Evolutionary conservation across 75 land plant genomes (phyloP).

Genomic region (Larix kaempferi): DNA sequence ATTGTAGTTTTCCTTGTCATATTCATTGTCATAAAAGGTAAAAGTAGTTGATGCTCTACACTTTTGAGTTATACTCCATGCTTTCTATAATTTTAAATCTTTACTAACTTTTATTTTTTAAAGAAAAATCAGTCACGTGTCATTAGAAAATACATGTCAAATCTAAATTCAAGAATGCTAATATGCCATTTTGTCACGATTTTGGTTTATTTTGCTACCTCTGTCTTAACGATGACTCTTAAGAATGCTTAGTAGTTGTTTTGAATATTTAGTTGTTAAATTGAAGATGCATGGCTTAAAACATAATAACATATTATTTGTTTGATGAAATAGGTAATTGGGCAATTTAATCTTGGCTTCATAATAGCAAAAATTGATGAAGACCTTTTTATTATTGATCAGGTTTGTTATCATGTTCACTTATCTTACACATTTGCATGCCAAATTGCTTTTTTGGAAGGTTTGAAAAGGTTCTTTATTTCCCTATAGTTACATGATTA

Average conservation of each 20-base stretch:
- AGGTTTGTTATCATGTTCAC: conserved; percentile 44
- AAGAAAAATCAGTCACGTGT: neutral
- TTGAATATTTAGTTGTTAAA: neutral
- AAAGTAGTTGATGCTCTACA: neutral
- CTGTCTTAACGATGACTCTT: neutral
- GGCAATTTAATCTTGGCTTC: conserved; percentile 97
- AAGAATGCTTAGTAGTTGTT: neutral
- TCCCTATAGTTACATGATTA: neutral
- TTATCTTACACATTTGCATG: neutral
- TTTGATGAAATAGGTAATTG: conserved; percentile 60
- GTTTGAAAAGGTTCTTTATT: neutral
- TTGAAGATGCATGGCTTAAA: neutral
- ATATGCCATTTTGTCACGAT: neutral
- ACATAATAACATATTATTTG: neutral
- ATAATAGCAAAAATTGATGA: conserved; percentile 79
- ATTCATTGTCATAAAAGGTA: neutral
- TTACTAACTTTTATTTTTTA: neutral
- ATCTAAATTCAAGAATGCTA: neutral
- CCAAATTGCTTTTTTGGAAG: neutral
- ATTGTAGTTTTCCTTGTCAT: neutral
- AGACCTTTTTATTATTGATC: conserved; percentile 92
- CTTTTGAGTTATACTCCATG: neutral
- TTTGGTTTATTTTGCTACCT: neutral
- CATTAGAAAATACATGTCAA: neutral
- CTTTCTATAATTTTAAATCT: neutral